phyloP scores from a whole-genome alignment of 768 basidiomycete species.

The Tricholoma sp. region DNA sequence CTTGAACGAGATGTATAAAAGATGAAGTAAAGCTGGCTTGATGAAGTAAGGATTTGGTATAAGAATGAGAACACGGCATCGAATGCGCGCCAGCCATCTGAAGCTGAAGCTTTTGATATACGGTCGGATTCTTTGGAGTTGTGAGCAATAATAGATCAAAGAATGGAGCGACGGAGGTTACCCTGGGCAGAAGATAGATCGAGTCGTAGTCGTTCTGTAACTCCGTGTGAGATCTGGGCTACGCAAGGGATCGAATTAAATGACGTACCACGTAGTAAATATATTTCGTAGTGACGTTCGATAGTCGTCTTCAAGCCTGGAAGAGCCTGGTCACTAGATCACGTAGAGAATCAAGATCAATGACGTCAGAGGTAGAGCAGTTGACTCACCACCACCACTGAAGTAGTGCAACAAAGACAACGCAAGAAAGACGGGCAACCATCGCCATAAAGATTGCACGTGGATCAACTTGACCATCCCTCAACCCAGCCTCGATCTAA shows the following conservation, averaged over 20 bases:
- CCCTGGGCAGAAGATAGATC: slow-evolving; percentile 23
- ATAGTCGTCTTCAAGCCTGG: slow-evolving; percentile 14
- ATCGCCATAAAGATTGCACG: slow-evolving; percentile 16
- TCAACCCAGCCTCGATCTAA: slow-evolving; percentile 20
- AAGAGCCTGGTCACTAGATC: slow-evolving; percentile 6
- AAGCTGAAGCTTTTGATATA: slow-evolving; percentile 13
- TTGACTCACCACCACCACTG: slow-evolving; percentile 18
- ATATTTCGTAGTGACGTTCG: slow-evolving; percentile 20
- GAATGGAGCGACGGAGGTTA: neutral
- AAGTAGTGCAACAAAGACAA: slow-evolving; percentile 14
- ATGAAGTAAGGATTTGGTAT: slow-evolving; percentile 14
- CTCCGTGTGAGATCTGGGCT: neutral
- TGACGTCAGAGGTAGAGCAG: too few species aligned
- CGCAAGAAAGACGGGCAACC: slow-evolving; percentile 12
- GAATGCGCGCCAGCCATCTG: slow-evolving; percentile 24
- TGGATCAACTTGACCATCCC: slow-evolving; percentile 13
- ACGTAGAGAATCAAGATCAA: neutral
- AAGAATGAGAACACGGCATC: slow-evolving; percentile 18
- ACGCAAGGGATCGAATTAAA: neutral
- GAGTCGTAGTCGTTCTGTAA: slow-evolving; percentile 14
- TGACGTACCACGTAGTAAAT: slow-evolving; percentile 22
- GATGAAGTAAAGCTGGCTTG: slow-evolving; percentile 28
- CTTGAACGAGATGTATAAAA: slow-evolving; percentile 22
- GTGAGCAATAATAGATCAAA: neutral
- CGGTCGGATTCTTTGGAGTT: slow-evolving; percentile 18